A percentile compares a stretch with the other conserved stretches of the same genome.
Evolutionary conservation across 2,329 filamentous ascomycete species (phyloP).

Genomic region (Alternaria rosae): DNA sequence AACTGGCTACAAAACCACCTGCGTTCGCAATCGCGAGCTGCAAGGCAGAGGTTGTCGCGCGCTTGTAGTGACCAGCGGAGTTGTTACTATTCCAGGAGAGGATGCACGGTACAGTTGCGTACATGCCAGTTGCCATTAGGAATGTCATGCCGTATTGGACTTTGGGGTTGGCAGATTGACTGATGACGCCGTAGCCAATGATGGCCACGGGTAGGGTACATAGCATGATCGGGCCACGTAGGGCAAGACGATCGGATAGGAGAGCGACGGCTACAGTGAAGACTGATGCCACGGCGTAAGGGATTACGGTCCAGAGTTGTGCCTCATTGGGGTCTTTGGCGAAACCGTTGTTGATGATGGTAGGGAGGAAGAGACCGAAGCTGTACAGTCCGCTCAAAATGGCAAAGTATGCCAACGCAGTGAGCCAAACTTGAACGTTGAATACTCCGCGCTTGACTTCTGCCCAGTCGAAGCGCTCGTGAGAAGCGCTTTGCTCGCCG

Average conservation of each 20-base stretch:
- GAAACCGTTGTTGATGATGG: constrained; percentile 67
- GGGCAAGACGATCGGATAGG: constrained; percentile 66
- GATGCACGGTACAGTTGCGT: constrained; percentile 68
- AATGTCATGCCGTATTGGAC: constrained; percentile 72
- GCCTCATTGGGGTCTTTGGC: constrained; percentile 64
- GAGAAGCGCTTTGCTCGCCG: constrained; percentile 40
- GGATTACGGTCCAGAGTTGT: constrained; percentile 70
- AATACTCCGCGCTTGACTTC: constrained; percentile 69
- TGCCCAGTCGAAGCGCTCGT: constrained; percentile 65
- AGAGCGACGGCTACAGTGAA: constrained; percentile 62
- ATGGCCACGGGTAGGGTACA: constrained; percentile 70
- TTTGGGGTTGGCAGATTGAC: constrained; percentile 60
- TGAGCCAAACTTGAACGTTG: constrained; percentile 69
- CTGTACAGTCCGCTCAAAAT: constrained; percentile 67
- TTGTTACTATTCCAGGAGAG: constrained; percentile 74
- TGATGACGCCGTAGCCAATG: constrained; percentile 69
- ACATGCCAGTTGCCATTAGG: constrained; percentile 71
- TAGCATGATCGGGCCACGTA: constrained; percentile 69
- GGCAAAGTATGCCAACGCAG: constrained; percentile 67
- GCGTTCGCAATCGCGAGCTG: constrained; percentile 72
- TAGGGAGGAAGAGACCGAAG: constrained; percentile 71
- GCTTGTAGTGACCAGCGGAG: constrained; percentile 72
- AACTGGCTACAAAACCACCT: constrained; percentile 71
- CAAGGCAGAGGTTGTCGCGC: constrained; percentile 70
- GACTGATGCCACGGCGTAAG: constrained; percentile 67